phyloP scores from a whole-genome alignment of 768 basidiomycete genomes.

The Boletus edulis region DNA sequence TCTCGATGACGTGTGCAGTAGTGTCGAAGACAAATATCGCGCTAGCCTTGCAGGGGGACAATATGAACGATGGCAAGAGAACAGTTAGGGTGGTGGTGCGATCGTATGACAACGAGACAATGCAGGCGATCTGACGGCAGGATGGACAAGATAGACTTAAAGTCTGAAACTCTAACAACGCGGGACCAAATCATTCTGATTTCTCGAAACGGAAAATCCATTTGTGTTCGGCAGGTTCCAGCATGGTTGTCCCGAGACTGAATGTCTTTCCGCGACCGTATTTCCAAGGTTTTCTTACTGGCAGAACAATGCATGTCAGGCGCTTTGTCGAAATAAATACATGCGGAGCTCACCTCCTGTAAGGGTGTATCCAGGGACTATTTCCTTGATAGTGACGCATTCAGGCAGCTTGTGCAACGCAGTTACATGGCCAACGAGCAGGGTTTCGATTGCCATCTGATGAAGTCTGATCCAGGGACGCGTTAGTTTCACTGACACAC shows the following conservation, averaged over 20 bases:
- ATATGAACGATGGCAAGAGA: conserved; percentile 71
- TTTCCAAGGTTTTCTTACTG: conserved; percentile 27
- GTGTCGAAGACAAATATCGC: conserved; percentile 68
- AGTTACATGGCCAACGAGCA: conserved; percentile 20
- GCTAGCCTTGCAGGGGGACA: conserved; percentile 51
- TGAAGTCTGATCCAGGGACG: neutral
- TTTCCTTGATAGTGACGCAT: conserved; percentile 11
- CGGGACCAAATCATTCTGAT: neutral
- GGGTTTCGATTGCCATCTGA: conserved; percentile 26
- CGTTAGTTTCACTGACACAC: neutral
- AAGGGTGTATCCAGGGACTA: conserved; percentile 15
- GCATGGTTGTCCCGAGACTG: conserved; percentile 13
- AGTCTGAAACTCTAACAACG: neutral
- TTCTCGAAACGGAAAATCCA: conserved; percentile 25
- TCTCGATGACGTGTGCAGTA: conserved; percentile 72
- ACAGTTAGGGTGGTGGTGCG: conserved; percentile 38
- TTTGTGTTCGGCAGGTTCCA: conserved; percentile 25
- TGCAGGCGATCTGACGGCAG: neutral
- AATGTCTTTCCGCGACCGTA: conserved; percentile 30
- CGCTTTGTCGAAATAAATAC: neutral
- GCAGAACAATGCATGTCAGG: conserved; percentile 5
- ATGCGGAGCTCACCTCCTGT: conserved; percentile 13
- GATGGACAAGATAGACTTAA: conserved; percentile 1
- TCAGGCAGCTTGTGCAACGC: conserved; percentile 12
- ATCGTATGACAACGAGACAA: neutral